Base-by-base conservation (phyloP, 73 alveolate species). In the Paramecium sexaurelia region DNA sequence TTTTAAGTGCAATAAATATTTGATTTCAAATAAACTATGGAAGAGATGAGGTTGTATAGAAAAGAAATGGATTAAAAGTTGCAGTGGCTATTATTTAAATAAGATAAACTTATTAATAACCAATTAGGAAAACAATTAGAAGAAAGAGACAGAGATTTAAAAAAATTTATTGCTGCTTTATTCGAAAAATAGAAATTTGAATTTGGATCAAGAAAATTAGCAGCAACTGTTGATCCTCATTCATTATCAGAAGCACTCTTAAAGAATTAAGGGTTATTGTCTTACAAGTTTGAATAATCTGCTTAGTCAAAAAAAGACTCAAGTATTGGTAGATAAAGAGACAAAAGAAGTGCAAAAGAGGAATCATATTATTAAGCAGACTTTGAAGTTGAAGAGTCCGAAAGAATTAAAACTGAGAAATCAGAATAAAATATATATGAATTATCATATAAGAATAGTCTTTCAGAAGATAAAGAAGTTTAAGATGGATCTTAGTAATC, bases 191-290 rank as follows among this genome's bases (percentile, higher is more conserved):
- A 71, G 35, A 29, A 32, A 33, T 35, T 32, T 3, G 86, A 71
- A 35, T 71, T 71, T n/a, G 86, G 86, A 71, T 27, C 51, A 20
- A 29, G 57, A 15, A 35, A 71, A 71, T n/a, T 32, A 35, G 86
- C 56, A 71, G 86, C 86, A 2, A 71, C 86, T 35, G 55, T 71
- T 15, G 86, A 71, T 71, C 86, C 86, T 27, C 19, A 71, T 71
- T 71, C 86, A 9, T n/a, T 71, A 15, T 35, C 55, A 2, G 86
- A 71, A 35, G 86, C 56, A 35, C 43, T 71, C 11, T 10, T 37
- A 19, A 71, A 71, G 26, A 71, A 37, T 37, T n/a, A 32, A 35
- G 86, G 57, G 7, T 17, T 35, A 35, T 19, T 71, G 19, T 71
- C 86, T 6, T 71, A 71, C 35, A 71, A 36, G 35, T 71, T 71